A percentile compares a stretch with the other conserved stretches of the same genome.
These are phyloP conservation scores for Vachellia pachyceras DNA, from an alignment of 306 rosid genomes.

Conservation along the genomic window DNA sequence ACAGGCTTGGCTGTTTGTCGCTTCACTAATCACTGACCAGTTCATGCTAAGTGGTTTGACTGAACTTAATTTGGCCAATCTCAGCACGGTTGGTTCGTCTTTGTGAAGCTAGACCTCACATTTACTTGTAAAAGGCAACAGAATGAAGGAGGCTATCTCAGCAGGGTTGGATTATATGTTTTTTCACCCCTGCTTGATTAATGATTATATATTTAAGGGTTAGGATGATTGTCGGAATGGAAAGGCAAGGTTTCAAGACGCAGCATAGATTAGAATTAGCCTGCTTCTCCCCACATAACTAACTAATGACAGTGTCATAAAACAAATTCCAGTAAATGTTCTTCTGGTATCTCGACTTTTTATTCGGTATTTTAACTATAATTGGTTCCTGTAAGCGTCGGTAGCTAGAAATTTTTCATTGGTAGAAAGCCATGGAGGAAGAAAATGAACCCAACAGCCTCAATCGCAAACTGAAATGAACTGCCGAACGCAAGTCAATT, in stretches of 20 bases:
- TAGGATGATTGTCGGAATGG: neutral
- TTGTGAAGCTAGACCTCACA: neutral
- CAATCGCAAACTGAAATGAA: neutral
- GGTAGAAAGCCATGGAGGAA: neutral
- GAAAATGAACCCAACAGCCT: neutral
- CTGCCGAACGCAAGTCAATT: neutral
- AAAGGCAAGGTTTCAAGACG: neutral
- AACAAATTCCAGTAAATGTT: neutral
- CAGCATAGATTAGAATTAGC: neutral
- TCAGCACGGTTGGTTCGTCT: neutral
- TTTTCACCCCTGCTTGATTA: no score
- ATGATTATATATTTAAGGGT: neutral
- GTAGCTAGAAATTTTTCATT: neutral
- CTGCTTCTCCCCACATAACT: neutral
- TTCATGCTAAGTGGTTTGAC: neutral
- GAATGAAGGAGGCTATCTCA: neutral
- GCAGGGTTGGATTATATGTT: no score
- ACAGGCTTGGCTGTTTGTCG: slow-evolving; percentile 24
- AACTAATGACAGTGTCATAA: neutral
- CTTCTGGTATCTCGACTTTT: neutral
- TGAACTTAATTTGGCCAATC: neutral
- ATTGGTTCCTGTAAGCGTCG: neutral
- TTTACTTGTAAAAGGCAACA: neutral
- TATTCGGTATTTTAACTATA: neutral
- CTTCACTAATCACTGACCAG: neutral